Evolutionary conservation across 1,284 basidiomycete genomes (phyloP).

Genomic region (Moniliella sp.): DNA sequence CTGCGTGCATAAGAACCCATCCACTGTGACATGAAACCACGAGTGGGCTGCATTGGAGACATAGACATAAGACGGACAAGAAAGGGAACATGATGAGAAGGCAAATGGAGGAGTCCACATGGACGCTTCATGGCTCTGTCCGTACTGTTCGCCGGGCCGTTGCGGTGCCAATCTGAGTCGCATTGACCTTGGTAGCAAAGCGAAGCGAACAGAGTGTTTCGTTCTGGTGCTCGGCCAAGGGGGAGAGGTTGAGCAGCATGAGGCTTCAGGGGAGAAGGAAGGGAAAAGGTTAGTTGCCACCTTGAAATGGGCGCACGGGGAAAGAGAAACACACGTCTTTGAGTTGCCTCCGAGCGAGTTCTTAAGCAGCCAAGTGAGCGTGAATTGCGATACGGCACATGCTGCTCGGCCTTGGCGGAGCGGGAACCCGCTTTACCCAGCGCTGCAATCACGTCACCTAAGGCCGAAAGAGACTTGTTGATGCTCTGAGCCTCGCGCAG

Average conservation of each 20-base stretch:
- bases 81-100: too few species aligned
- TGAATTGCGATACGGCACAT: conserved; percentile 30
- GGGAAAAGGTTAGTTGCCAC: conserved; percentile 1
- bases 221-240: conserved; percentile 58
- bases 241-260: conserved; percentile 80
- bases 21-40: too few species aligned
- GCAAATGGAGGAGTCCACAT: too few species aligned
- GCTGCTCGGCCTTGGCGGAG: conserved; percentile 7
- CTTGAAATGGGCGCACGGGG: conserved; percentile 2
- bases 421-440: too few species aligned
- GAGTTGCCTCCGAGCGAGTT: conserved; percentile 80
- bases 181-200: conserved; percentile 86
- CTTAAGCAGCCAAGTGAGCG: conserved; percentile 73
- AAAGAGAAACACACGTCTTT: conserved; percentile 42
- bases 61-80: too few species aligned
- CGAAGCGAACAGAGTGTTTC: conserved; percentile 71
- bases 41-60: too few species aligned
- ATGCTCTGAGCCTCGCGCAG: conserved; percentile 82
- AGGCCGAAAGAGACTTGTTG: conserved; percentile 70
- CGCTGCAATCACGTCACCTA: conserved; percentile 70
- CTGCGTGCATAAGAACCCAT: too few species aligned
- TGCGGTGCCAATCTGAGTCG: conserved; percentile 63
- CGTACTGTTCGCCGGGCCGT: too few species aligned
- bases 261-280: conserved; percentile 24
- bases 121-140: too few species aligned